These are phyloP conservation scores for Cytospora leucostoma DNA, from an alignment of 2,329 filamentous ascomycete species.

Conservation along the genomic window DNA sequence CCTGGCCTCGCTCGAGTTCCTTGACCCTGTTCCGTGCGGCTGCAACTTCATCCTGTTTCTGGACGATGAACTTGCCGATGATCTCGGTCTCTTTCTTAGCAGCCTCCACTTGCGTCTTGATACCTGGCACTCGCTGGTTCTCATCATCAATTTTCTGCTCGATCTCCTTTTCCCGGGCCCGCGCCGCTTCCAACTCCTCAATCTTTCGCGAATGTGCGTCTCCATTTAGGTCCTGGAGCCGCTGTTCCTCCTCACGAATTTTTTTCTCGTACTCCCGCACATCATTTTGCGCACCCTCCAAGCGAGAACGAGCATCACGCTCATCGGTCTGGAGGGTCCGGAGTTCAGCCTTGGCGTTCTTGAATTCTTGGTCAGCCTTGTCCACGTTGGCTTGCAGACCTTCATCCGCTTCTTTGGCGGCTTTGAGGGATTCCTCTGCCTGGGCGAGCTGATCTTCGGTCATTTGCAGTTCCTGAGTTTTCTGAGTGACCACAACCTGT, in stretches of 20 bases:
- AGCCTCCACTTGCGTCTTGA: conserved; percentile 39
- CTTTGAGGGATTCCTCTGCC: conserved; percentile 49
- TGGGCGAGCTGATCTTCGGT: conserved; percentile 47
- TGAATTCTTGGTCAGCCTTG: conserved; percentile 53
- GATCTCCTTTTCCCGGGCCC: conserved; percentile 50
- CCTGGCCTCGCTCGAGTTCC: conserved; percentile 57
- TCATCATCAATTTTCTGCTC: conserved; percentile 36
- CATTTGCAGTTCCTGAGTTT: conserved; percentile 45
- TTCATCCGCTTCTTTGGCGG: conserved; percentile 49
- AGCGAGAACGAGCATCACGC: conserved; percentile 60
- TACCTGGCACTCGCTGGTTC: conserved; percentile 36
- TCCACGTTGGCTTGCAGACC: conserved; percentile 49
- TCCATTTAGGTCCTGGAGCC: conserved; percentile 69
- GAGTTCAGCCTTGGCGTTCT: conserved; percentile 57
- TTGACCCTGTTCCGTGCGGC: conserved; percentile 53
- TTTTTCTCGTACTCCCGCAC: conserved; percentile 48
- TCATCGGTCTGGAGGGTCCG: conserved; percentile 62
- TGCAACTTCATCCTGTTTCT: conserved; percentile 57
- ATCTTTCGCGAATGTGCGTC: conserved; percentile 66
- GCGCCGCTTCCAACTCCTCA: conserved; percentile 59
- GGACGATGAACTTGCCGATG: conserved; percentile 37
- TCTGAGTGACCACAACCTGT: conserved; percentile 40
- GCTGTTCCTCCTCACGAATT: conserved; percentile 58
- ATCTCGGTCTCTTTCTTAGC: conserved; percentile 37
- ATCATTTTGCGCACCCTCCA: conserved; percentile 55